Evolutionary conservation across 257 asterid species (phyloP), one percentile per base, ranked within the genome.

Genomic region (Lantana camara): DNA sequence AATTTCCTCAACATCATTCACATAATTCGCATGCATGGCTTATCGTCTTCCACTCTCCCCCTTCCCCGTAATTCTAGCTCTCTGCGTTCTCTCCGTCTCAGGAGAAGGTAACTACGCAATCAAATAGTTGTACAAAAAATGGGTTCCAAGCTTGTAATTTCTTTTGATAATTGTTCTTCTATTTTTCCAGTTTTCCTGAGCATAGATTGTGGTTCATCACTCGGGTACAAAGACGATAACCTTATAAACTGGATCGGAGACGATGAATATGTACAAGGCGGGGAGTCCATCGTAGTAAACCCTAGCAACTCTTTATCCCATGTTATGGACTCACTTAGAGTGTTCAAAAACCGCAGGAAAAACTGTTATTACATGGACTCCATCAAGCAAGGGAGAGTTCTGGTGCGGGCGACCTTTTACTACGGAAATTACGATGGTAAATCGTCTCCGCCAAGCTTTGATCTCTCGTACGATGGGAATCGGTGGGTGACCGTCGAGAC

Each of bases 361-460:
- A 79, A 81, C 58, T 88, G 95, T 38, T 88, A 78, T 76, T 3
- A 54, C 11, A 71, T 80, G 49, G 22, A 29, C 59, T 51, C 53
- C 1, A 30, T 60, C 5, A 35, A 5, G 21, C 54, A 61, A 1
- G 83, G 69, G 8, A 79, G 76, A 1, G 54, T 85, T 29, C 81
- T 85, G 3, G 63, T 82, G 9, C 92, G 95, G 2, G 95, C 88
- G 4, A 66, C 76, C 61, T 88, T 88, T 71, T 44, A 70, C 73
- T 88, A 88, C 15, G 96, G 95, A 14, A 86, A 88, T 54, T 86
- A 89, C 20, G 96, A 86, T 41, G 52, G 58, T 2, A 83, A 67
- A 63, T 74, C 82, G 0, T 38, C 77, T 29, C 90, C 95, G 24
- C 96, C 96, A 0, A 47, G 70, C 1, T 89, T 89, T 16, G 74